Evolutionary conservation across 2,329 filamentous ascomycete species (phyloP).

Genomic region (Fusarium sp.): DNA sequence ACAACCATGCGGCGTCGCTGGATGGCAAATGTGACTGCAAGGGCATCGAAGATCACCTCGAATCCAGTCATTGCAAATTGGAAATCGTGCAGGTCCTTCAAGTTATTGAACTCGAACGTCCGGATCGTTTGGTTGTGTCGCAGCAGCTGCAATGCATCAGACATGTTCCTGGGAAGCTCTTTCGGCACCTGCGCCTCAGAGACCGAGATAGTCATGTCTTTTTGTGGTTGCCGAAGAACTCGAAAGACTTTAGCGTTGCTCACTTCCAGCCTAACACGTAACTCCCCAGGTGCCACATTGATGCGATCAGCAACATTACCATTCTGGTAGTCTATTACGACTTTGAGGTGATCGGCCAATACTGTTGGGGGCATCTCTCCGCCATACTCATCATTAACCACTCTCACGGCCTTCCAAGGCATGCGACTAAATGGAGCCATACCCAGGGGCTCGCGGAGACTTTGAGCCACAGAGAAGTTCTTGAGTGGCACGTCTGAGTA

Average conservation of each 20-base stretch:
- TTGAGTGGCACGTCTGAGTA: slow-evolving; percentile 74
- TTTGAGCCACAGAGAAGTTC: slow-evolving; percentile 69
- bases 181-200: slow-evolving; percentile 72
- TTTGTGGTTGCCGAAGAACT: slow-evolving; percentile 76
- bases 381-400: slow-evolving; percentile 77
- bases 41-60: slow-evolving; percentile 75
- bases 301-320: slow-evolving; percentile 85
- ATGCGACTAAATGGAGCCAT: slow-evolving; percentile 61
- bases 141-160: slow-evolving; percentile 69
- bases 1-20: slow-evolving; percentile 88
- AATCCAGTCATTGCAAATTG: slow-evolving; percentile 83
- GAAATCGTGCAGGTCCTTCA: slow-evolving; percentile 79
- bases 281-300: slow-evolving; percentile 80
- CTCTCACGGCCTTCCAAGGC: slow-evolving; percentile 72
- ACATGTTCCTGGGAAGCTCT: slow-evolving; percentile 70
- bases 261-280: slow-evolving; percentile 73
- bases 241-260: slow-evolving; percentile 69
- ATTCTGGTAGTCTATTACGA: slow-evolving; percentile 78
- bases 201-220: slow-evolving; percentile 80
- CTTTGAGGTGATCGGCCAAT: slow-evolving; percentile 77
- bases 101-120: slow-evolving; percentile 72
- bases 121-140: slow-evolving; percentile 71
- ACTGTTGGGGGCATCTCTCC: slow-evolving; percentile 71
- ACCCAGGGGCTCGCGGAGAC: slow-evolving; percentile 59
- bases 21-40: slow-evolving; percentile 81